These are phyloP conservation scores for Clavispora santaluciae DNA, from an alignment of 805 yeast genomes.

Conservation along the genomic window DNA sequence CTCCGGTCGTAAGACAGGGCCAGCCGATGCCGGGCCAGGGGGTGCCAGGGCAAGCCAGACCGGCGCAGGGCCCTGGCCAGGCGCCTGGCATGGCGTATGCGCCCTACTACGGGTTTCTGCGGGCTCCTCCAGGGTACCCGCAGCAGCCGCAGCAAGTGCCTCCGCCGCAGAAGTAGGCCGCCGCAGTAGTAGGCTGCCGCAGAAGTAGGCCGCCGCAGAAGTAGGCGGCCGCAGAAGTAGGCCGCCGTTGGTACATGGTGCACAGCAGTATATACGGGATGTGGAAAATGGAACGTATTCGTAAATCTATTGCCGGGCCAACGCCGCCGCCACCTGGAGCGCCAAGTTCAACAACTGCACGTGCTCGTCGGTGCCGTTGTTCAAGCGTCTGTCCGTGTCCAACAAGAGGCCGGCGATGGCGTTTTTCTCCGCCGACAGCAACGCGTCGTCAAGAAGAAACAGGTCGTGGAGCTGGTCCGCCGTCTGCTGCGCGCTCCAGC, in stretches of 20 bases:
- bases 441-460: slow-evolving; percentile 51
- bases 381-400: slow-evolving; percentile 66
- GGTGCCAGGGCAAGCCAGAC: neutral
- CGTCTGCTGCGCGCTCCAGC: slow-evolving; percentile 77
- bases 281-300: neutral
- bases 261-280: no score
- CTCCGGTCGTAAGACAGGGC: slow-evolving; percentile 23
- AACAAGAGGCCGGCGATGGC: slow-evolving; percentile 60
- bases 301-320: neutral
- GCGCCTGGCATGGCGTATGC: slow-evolving; percentile 2
- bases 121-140: slow-evolving; percentile 8
- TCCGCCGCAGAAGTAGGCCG: slow-evolving; percentile 2
- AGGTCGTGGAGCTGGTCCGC: slow-evolving; percentile 67
- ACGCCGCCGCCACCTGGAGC: slow-evolving; percentile 23
- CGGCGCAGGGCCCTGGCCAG: slow-evolving; percentile 1
- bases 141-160: slow-evolving; percentile 8
- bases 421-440: slow-evolving; percentile 55
- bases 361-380: slow-evolving; percentile 87
- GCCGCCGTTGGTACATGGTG: no score
- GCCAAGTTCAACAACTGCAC: slow-evolving; percentile 68
- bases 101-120: slow-evolving; percentile 7
- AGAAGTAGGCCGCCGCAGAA: no score
- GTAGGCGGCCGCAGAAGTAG: slow-evolving; percentile 2
- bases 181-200: no score
- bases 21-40: slow-evolving; percentile 11